A percentile compares a stretch with the other conserved stretches of the same genome.
Evolutionary conservation across 2,329 filamentous ascomycete species (phyloP).

Genomic region (Diplodia mutila): DNA sequence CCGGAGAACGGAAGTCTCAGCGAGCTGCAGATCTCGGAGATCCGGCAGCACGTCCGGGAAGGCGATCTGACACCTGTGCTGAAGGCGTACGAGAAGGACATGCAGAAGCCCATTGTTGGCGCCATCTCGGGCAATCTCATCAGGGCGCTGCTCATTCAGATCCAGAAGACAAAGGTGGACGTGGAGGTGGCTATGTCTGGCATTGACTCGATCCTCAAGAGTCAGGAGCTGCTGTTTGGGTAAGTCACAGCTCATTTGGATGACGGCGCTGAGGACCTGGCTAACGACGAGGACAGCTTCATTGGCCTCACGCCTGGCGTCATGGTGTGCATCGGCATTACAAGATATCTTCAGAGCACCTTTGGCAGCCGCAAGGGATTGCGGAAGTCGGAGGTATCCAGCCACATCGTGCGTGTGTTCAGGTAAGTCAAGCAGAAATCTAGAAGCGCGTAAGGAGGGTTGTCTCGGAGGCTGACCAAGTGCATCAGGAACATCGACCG

Average conservation of each 20-base stretch:
- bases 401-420: conserved; percentile 22
- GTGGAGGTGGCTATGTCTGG: conserved; percentile 94
- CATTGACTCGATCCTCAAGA: conserved; percentile 92
- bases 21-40: conserved; percentile 71
- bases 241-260: conserved; percentile 33
- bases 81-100: conserved; percentile 86
- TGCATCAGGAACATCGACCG: conserved; percentile 74
- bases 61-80: conserved; percentile 93
- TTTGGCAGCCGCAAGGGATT: conserved; percentile 74
- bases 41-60: conserved; percentile 80
- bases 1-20: conserved; percentile 66
- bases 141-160: conserved; percentile 88
- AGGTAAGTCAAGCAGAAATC: conserved; percentile 29
- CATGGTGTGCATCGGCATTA: conserved; percentile 76
- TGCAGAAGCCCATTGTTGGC: conserved; percentile 79
- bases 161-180: conserved; percentile 99
- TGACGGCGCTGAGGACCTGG: neutral
- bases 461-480: conserved; percentile 20
- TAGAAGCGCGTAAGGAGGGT: neutral
- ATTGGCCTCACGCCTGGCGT: conserved; percentile 91
- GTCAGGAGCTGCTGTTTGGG: conserved; percentile 93
- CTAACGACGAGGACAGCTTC: conserved; percentile 59
- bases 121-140: conserved; percentile 85
- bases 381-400: conserved; percentile 69
- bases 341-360: conserved; percentile 70